Evolutionary conservation across 2,329 filamentous ascomycete species (phyloP).

Genomic region (Aspergillus quadrilineatus): DNA sequence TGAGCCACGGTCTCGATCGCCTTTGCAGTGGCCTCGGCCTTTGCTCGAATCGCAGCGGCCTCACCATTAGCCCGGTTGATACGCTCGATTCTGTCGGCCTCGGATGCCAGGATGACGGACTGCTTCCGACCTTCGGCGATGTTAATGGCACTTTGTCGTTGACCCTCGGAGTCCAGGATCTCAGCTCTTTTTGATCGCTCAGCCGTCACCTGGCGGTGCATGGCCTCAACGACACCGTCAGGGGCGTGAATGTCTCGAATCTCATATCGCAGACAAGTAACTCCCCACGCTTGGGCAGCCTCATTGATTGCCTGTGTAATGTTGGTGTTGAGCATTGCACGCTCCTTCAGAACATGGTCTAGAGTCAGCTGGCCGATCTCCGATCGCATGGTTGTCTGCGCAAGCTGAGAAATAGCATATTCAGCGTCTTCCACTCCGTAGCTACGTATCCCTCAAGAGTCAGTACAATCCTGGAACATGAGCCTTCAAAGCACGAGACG

Average conservation of each 20-base stretch:
- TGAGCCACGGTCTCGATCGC: slow-evolving; percentile 85
- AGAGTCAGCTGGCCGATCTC: slow-evolving; percentile 96
- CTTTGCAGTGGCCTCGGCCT: slow-evolving; percentile 78
- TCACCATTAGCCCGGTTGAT: slow-evolving; percentile 93
- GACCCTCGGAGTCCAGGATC: slow-evolving; percentile 95
- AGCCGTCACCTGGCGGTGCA: slow-evolving; percentile 97
- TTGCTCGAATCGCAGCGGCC: slow-evolving; percentile 85
- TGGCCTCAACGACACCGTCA: slow-evolving; percentile 87
- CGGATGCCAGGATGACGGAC: slow-evolving; percentile 91
- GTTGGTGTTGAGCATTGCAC: slow-evolving; percentile 91
- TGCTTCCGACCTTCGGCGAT: slow-evolving; percentile 98
- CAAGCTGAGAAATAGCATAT: slow-evolving; percentile 96
- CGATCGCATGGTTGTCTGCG: slow-evolving; percentile 97
- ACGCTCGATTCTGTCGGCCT: slow-evolving; percentile 83
- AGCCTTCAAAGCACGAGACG: neutral
- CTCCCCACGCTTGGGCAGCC: slow-evolving; percentile 93
- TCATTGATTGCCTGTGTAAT: slow-evolving; percentile 99
- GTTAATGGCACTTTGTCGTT: slow-evolving; percentile 96
- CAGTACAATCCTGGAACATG: neutral
- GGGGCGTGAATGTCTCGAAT: slow-evolving; percentile 98
- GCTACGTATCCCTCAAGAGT: slow-evolving; percentile 47
- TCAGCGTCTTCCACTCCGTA: slow-evolving; percentile 98
- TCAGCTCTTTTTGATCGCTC: slow-evolving; percentile 97
- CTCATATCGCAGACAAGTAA: slow-evolving; percentile 94
- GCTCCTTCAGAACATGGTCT: slow-evolving; percentile 97